Conservation (phyloP, 2,329 filamentous ascomycete genomes). For the Juglanconis oblonga region DNA sequence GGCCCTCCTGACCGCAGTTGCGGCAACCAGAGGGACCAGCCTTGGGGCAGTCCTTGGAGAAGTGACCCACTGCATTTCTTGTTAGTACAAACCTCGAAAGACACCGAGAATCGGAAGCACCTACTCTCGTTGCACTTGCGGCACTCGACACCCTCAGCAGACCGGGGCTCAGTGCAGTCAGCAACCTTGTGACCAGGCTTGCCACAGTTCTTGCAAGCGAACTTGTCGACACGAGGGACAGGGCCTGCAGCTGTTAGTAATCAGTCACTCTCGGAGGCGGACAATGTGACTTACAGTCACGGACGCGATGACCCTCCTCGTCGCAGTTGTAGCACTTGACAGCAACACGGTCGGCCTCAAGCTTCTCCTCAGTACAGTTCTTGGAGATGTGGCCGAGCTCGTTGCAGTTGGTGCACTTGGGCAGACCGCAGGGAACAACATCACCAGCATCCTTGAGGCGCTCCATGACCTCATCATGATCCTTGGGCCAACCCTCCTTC, state of each 20-base stretch:
- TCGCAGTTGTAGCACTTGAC: slow-evolving; percentile 66
- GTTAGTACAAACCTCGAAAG: not conserved
- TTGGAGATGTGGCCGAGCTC: slow-evolving; percentile 63
- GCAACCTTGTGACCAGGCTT: slow-evolving; percentile 48
- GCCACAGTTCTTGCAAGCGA: slow-evolving; percentile 67
- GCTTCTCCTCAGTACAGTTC: slow-evolving; percentile 56
- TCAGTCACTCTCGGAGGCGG: not conserved
- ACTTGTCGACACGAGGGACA: slow-evolving; percentile 59
- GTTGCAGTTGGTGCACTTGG: slow-evolving; percentile 62
- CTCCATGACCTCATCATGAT: slow-evolving; percentile 56
- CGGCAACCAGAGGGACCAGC: slow-evolving; percentile 53
- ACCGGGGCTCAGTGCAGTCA: slow-evolving; percentile 59
- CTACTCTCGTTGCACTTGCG: slow-evolving; percentile 62
- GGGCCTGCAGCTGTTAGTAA: slow-evolving; percentile 41
- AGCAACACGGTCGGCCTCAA: slow-evolving; percentile 41
- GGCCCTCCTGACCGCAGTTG: slow-evolving; percentile 58
- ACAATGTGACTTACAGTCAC: slow-evolving; percentile 58
- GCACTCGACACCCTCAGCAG: slow-evolving; percentile 61
- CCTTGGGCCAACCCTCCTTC: slow-evolving; percentile 57
- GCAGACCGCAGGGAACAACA: slow-evolving; percentile 55
- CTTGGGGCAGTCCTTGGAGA: slow-evolving; percentile 61
- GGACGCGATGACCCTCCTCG: slow-evolving; percentile 61
- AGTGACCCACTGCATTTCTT: slow-evolving; percentile 52
- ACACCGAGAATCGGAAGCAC: slow-evolving; percentile 21
- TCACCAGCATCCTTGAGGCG: slow-evolving; percentile 67